Conservation (phyloP, 768 basidiomycete genomes). For the Coprinopsis sp. region DNA sequence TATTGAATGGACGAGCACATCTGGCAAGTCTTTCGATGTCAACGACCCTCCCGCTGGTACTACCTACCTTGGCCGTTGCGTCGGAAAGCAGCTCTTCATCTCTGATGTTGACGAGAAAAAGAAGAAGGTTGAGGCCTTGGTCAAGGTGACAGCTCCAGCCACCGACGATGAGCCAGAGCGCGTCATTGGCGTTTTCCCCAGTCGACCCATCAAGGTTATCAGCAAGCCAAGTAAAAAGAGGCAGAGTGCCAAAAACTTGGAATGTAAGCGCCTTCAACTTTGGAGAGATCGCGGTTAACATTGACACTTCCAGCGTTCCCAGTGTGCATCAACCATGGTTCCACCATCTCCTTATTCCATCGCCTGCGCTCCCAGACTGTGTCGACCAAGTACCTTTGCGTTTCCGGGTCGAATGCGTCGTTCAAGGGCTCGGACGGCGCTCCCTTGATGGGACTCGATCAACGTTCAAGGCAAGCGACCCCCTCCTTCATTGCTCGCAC, state of each 20-base stretch:
- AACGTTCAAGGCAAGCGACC: conserved; percentile 61
- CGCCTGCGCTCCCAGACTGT: conserved; percentile 94
- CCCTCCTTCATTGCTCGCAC: conserved; percentile 89
- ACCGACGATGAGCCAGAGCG: conserved; percentile 79
- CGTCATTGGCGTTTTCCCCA: conserved; percentile 84
- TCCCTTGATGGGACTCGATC: conserved; percentile 76
- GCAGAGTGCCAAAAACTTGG: conserved; percentile 88
- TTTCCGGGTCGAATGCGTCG: conserved; percentile 87
- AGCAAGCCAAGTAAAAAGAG: conserved; percentile 98
- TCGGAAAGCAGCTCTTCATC: conserved; percentile 93
- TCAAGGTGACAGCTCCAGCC: conserved; percentile 79
- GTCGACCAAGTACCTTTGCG: conserved; percentile 92
- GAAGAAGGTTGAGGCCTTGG: conserved; percentile 91
- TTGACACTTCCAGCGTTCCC: conserved; percentile 14
- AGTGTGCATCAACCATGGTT: conserved; percentile 96
- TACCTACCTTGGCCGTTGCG: conserved; percentile 88
- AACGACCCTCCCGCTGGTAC: conserved; percentile 74
- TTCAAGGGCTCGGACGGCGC: conserved; percentile 93
- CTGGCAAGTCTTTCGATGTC: conserved; percentile 81
- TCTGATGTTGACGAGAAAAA: conserved; percentile 93
- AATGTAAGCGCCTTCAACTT: conserved; percentile 55
- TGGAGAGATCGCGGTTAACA: conserved; percentile 8
- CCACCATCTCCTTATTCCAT: conserved; percentile 93
- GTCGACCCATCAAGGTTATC: conserved; percentile 96
- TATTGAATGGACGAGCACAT: conserved; percentile 82